Percentiles rank a stretch among this genome's conserved stretches.
phyloP scores from a whole-genome alignment of 2,329 filamentous ascomycete species.

The Amylocarpus encephaloides region DNA sequence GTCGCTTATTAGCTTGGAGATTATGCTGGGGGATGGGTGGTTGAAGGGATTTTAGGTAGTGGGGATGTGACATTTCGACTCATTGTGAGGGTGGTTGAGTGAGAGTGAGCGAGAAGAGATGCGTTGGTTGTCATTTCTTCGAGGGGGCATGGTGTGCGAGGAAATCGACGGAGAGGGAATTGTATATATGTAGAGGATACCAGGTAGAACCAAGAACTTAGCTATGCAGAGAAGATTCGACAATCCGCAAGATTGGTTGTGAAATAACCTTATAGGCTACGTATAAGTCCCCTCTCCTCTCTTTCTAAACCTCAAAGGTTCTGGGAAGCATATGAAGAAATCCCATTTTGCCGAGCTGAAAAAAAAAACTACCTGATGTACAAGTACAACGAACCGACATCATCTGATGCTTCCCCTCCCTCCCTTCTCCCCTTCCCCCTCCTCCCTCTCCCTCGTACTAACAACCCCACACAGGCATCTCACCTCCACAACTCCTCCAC shows the following conservation, averaged over 20 bases:
- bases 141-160: not conserved
- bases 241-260: not conserved
- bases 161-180: too few species aligned
- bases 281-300: not conserved
- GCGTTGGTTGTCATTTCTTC: not conserved
- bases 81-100: conserved; percentile 2
- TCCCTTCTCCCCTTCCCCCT: not conserved
- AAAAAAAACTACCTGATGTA: conserved; percentile 9
- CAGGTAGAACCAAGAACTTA: not conserved
- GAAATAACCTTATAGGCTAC: not conserved
- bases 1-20: not conserved
- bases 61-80: conserved; percentile 6
- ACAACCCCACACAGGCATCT: not conserved
- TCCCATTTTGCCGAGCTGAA: conserved; percentile 25
- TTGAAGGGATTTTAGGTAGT: not conserved
- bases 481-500: not conserved
- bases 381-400: conserved; percentile 24
- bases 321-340: conserved; percentile 10
- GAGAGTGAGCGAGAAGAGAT: not conserved
- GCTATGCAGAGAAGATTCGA: not conserved
- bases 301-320: not conserved
- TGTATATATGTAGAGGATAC: not conserved
- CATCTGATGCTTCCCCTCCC: conserved; percentile 11
- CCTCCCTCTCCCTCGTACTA: not conserved
- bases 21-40: too few species aligned